phyloP scores from a whole-genome alignment of 352 stramenopile species.

The Phytophthora colocasiae region DNA sequence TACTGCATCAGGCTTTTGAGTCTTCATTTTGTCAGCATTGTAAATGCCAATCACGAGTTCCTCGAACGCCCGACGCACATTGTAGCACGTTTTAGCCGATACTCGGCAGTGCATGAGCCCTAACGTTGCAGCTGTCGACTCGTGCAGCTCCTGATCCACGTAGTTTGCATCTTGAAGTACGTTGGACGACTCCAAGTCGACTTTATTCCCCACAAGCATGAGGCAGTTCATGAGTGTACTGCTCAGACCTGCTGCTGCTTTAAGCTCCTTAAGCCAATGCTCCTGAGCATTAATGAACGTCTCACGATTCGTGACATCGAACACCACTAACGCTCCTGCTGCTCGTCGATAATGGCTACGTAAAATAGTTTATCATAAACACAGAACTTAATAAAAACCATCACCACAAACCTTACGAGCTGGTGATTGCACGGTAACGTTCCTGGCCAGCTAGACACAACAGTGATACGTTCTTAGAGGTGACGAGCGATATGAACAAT shows the following conservation, averaged over 20 bases:
- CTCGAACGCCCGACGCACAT: constrained; percentile 76
- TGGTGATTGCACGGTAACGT: constrained; percentile 85
- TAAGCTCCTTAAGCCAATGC: constrained; percentile 82
- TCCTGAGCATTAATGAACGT: constrained; percentile 77
- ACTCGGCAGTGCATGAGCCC: constrained; percentile 60
- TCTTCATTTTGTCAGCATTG: constrained; percentile 62
- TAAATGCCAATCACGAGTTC: constrained; percentile 78
- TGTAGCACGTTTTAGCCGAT: constrained; percentile 73
- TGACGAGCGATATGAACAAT: neutral
- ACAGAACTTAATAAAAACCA: neutral
- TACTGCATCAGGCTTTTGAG: constrained; percentile 44
- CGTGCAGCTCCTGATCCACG: constrained; percentile 51
- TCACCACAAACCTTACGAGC: constrained; percentile 52
- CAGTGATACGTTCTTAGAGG: constrained; percentile 1
- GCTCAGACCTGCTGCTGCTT: constrained; percentile 62
- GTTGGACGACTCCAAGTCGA: constrained; percentile 53
- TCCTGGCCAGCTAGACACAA: constrained; percentile 62
- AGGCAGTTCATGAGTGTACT: constrained; percentile 74
- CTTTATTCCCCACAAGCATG: constrained; percentile 84
- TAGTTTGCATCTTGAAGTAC: constrained; percentile 16
- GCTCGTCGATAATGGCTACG: constrained; percentile 76
- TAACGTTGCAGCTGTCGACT: constrained; percentile 45
- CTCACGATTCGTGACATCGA: constrained; percentile 71
- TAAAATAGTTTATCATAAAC: neutral
- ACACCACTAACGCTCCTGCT: constrained; percentile 75